These are phyloP conservation scores for Myrica gale DNA, from an alignment of 306 rosid species.

Conservation along the genomic window DNA sequence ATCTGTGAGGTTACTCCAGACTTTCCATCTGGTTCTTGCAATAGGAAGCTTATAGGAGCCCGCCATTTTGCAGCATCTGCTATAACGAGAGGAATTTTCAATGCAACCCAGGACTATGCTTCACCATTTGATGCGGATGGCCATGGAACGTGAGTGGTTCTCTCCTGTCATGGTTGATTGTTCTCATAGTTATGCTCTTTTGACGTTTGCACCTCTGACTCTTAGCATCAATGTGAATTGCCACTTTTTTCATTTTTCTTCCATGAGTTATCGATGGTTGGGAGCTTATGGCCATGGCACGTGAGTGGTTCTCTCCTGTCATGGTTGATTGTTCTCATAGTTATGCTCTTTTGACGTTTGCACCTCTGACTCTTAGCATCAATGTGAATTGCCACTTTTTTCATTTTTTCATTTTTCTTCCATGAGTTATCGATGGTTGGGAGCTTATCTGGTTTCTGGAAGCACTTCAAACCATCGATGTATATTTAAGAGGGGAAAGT, in stretches of 20 bases:
- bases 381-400: background rate
- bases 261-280: too few species aligned
- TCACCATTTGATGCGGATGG: conserved; percentile 98
- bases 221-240: background rate
- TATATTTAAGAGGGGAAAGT: too few species aligned
- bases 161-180: conserved; percentile 16
- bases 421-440: background rate
- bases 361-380: background rate
- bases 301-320: conserved; percentile 54
- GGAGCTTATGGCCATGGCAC: conserved; percentile 99
- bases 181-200: conserved; percentile 9
- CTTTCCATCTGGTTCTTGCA: conserved; percentile 98
- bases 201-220: conserved; percentile 1
- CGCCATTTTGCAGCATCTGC: conserved; percentile 99
- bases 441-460: background rate
- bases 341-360: conserved; percentile 4
- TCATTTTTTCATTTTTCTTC: background rate
- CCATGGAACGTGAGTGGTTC: conserved; percentile 93
- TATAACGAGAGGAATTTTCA: conserved; percentile 91
- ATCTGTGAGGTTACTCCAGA: conserved; percentile 91
- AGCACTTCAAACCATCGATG: too few species aligned
- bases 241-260: background rate
- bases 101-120: conserved; percentile 80
- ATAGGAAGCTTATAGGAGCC: conserved; percentile 94
- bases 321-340: conserved; percentile 9